These are phyloP conservation scores for Phytophthora macrochlamydospora DNA, from an alignment of 352 stramenopile genomes.

Conservation along the genomic window DNA sequence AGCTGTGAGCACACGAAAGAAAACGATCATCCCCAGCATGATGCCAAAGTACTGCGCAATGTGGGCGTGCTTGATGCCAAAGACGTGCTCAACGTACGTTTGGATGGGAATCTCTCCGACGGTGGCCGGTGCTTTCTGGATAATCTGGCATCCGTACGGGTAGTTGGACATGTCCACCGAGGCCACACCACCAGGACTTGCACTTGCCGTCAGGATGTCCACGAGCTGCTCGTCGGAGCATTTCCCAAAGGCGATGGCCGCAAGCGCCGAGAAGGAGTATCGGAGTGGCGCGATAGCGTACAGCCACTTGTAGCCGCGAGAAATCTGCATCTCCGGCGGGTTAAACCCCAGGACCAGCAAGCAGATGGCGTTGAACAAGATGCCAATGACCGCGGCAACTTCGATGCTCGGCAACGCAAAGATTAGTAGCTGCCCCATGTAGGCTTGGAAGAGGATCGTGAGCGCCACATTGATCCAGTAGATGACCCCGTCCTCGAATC, in stretches of 20 bases:
- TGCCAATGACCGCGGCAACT: conserved; percentile 45
- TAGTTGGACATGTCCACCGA: conserved; percentile 24
- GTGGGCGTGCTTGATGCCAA: conserved; percentile 50
- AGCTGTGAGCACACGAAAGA: conserved; percentile 43
- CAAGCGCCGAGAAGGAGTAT: conserved; percentile 4
- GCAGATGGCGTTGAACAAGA: conserved; percentile 50
- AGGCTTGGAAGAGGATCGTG: conserved; percentile 50
- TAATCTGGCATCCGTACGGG: conserved; percentile 36
- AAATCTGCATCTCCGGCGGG: conserved; percentile 24
- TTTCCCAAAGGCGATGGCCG: conserved; percentile 39
- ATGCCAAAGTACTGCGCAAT: conserved; percentile 37
- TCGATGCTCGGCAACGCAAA: conserved; percentile 41
- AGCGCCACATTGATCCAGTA: conserved; percentile 53
- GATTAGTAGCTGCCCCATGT: conserved; percentile 30
- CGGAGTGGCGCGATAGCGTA: conserved; percentile 12
- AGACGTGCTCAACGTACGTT: conserved; percentile 39
- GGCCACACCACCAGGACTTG: conserved; percentile 1
- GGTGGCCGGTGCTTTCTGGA: conserved; percentile 33
- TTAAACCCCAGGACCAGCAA: conserved; percentile 45
- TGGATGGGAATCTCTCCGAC: conserved; percentile 37
- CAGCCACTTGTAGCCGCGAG: conserved; percentile 20
- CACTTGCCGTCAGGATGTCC: conserved; percentile 21
- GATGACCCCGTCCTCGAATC: conserved; percentile 44
- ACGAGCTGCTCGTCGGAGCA: conserved; percentile 32
- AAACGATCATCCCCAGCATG: conserved; percentile 35